Conservation (phyloP, 2,329 filamentous ascomycete genomes). For the Truncatella angustata region DNA sequence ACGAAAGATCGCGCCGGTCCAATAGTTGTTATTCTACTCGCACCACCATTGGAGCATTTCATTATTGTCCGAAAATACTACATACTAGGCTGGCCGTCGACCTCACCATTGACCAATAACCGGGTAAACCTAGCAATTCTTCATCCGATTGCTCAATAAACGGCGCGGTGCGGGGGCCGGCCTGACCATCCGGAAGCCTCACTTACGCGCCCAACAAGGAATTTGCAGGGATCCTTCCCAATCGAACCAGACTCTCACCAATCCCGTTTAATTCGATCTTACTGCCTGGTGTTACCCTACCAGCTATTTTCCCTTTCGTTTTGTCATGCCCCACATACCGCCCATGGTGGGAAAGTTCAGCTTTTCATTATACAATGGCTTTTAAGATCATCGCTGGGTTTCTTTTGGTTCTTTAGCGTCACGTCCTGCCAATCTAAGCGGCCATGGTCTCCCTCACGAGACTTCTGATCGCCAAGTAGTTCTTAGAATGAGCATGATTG, state of each 20-base stretch:
- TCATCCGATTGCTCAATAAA: constrained; percentile 47
- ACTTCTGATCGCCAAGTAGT: too few species aligned
- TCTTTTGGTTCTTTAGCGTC: too few species aligned
- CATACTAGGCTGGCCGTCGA: constrained; percentile 10
- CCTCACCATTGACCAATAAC: constrained; percentile 37
- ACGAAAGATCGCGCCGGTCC: background rate
- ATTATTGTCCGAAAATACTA: background rate
- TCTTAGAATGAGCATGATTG: too few species aligned
- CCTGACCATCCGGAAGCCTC: constrained; percentile 46
- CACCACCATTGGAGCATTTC: background rate
- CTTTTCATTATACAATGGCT: background rate
- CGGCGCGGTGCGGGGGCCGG: constrained; percentile 36
- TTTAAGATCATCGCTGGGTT: constrained; percentile 3
- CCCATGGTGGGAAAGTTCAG: background rate
- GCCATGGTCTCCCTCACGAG: too few species aligned
- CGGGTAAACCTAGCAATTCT: constrained; percentile 30
- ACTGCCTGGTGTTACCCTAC: constrained; percentile 2
- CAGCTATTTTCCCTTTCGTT: background rate
- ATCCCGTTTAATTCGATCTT: constrained; percentile 1
- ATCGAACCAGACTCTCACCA: constrained; percentile 5
- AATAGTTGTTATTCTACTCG: background rate
- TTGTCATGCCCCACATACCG: constrained; percentile 10
- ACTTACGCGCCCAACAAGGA: constrained; percentile 49
- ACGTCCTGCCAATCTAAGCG: too few species aligned
- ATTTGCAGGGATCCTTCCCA: constrained; percentile 37